Evolutionary conservation across 1,139 yeast species (phyloP).

Genomic region (Pichia sp.): DNA sequence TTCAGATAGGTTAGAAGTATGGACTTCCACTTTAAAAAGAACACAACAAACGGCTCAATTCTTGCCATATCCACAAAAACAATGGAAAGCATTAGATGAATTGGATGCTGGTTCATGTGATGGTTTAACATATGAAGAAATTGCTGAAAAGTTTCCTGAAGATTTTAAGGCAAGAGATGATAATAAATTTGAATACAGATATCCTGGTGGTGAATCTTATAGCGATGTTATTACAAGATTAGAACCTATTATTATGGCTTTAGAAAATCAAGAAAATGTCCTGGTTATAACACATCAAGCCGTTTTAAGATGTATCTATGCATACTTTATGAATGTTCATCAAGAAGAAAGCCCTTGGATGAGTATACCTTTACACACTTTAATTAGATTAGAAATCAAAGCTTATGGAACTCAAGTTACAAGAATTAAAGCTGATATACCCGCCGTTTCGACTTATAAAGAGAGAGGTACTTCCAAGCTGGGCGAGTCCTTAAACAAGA

Average conservation of each 20-base stretch:
- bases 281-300: constrained; percentile 97
- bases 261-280: constrained; percentile 94
- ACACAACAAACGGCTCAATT: constrained; percentile 90
- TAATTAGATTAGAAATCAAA: constrained; percentile 87
- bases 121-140: constrained; percentile 86
- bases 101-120: constrained; percentile 98
- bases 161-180: constrained; percentile 95
- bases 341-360: constrained; percentile 98
- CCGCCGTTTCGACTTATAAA: constrained; percentile 95
- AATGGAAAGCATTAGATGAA: constrained; percentile 97
- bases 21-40: constrained; percentile 91
- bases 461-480: constrained; percentile 84
- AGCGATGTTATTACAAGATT: constrained; percentile 90
- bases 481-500: constrained; percentile 44
- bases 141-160: constrained; percentile 78
- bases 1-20: constrained; percentile 68
- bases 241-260: constrained; percentile 96
- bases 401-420: constrained; percentile 88
- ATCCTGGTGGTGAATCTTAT: constrained; percentile 95
- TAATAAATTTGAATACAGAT: constrained; percentile 90
- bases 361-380: constrained; percentile 94
- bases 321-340: constrained; percentile 97
- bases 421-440: constrained; percentile 88
- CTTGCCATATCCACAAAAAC: constrained; percentile 75
- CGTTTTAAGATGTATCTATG: constrained; percentile 90